Evolutionary conservation across 1,284 basidiomycete genomes (phyloP).

Genomic region (Phellinidium pouzarii): DNA sequence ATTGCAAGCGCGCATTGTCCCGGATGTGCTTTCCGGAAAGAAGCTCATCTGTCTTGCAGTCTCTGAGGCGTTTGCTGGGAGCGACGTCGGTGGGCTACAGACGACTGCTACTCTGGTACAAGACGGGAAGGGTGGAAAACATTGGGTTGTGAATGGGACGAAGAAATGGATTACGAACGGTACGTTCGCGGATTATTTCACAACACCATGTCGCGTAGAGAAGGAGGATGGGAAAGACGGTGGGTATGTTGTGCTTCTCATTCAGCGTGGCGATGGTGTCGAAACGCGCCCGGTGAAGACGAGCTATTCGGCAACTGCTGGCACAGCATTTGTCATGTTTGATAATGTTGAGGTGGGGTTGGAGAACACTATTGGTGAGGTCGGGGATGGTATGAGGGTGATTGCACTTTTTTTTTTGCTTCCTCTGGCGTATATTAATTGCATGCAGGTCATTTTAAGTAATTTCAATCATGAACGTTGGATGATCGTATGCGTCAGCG

Average conservation of each 20-base stretch:
- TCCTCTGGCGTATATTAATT: conserved; percentile 20
- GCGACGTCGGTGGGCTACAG: conserved; percentile 80
- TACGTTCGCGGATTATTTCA: conserved; percentile 74
- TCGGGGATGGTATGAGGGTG: conserved; percentile 66
- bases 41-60: conserved; percentile 75
- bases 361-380: conserved; percentile 79
- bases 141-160: conserved; percentile 84
- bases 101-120: conserved; percentile 69
- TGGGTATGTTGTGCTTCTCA: conserved; percentile 87
- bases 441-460: conserved; percentile 62
- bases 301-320: conserved; percentile 77
- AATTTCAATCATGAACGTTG: conserved; percentile 85
- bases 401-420: not conserved
- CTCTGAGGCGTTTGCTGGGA: conserved; percentile 85
- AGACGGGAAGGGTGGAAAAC: conserved; percentile 59
- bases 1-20: conserved; percentile 57
- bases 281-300: conserved; percentile 91
- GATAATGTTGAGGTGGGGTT: conserved; percentile 87
- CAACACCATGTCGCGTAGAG: conserved; percentile 67
- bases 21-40: conserved; percentile 71
- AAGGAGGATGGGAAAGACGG: conserved; percentile 27
- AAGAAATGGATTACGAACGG: conserved; percentile 98
- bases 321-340: conserved; percentile 89
- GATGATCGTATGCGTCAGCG: conserved; percentile 74
- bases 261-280: conserved; percentile 74